Evolutionary conservation across 495 filamentous ascomycete genomes (phyloP).

Genomic region (Penicillium samsonianum): DNA sequence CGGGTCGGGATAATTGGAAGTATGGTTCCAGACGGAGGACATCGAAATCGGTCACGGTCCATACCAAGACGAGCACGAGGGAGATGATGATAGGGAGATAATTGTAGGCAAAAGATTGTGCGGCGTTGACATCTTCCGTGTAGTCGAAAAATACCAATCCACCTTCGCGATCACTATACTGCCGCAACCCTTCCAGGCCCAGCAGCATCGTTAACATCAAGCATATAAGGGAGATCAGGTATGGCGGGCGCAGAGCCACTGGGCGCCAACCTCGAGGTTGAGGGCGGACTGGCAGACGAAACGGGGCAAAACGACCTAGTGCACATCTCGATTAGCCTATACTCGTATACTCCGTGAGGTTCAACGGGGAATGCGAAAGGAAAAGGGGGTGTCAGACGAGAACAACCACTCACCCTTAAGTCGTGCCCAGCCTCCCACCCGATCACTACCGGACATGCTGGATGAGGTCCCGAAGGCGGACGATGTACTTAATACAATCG

Average conservation of each 20-base stretch:
- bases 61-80: constrained; percentile 37
- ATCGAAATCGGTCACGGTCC: constrained; percentile 47
- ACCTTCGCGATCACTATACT: constrained; percentile 35
- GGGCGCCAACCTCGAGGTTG: constrained; percentile 38
- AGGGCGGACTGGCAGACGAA: constrained; percentile 9
- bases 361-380: background rate
- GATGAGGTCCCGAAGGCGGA: constrained; percentile 17
- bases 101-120: constrained; percentile 42
- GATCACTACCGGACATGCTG: constrained; percentile 26
- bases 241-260: constrained; percentile 37
- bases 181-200: constrained; percentile 35
- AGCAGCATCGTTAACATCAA: constrained; percentile 29
- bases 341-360: background rate
- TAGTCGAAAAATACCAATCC: constrained; percentile 38
- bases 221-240: constrained; percentile 32
- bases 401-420: background rate
- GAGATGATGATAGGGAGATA: constrained; percentile 43
- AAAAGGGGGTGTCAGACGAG: background rate
- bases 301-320: constrained; percentile 24
- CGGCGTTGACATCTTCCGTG: constrained; percentile 37
- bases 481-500: constrained; percentile 6
- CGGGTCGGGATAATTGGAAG: constrained; percentile 40
- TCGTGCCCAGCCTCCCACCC: constrained; percentile 20
- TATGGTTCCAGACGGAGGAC: constrained; percentile 46
- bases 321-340: background rate